Evolutionary conservation across 2,329 filamentous ascomycete species (phyloP).

Genomic region (Teratosphaeria nubilosa): DNA sequence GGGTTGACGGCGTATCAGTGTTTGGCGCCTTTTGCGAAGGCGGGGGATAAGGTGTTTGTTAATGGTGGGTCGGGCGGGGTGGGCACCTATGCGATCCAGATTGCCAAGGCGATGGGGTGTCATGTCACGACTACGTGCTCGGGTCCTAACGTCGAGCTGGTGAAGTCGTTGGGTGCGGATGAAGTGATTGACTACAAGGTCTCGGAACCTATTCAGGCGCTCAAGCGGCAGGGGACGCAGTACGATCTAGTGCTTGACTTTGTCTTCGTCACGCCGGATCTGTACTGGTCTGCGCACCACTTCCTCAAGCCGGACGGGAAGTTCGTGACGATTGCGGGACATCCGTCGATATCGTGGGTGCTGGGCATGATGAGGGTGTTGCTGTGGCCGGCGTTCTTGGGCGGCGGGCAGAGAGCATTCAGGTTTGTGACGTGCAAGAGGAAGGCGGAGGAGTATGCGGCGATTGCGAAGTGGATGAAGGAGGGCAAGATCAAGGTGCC

Average conservation of each 20-base stretch:
- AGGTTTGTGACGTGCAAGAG: conserved; percentile 29
- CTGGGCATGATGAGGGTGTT: conserved; percentile 27
- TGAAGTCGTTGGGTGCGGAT: conserved; percentile 51
- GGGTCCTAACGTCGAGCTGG: conserved; percentile 45
- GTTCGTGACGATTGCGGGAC: conserved; percentile 44
- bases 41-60: conserved; percentile 45
- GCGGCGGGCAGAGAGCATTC: conserved; percentile 41
- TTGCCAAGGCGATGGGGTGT: conserved; percentile 52
- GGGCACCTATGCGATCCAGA: conserved; percentile 52
- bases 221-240: conserved; percentile 37
- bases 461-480: conserved; percentile 45
- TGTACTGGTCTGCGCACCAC: conserved; percentile 45
- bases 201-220: conserved; percentile 35
- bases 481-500: conserved; percentile 49
- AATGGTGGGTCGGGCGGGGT: conserved; percentile 56
- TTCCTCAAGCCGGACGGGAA: conserved; percentile 41
- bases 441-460: conserved; percentile 35
- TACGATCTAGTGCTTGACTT: conserved; percentile 51
- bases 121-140: conserved; percentile 52
- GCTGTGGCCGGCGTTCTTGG: conserved; percentile 34
- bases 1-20: conserved; percentile 32
- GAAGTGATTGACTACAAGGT: conserved; percentile 52
- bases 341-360: conserved; percentile 15
- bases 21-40: conserved; percentile 27
- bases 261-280: conserved; percentile 38